A percentile compares a stretch with the other conserved stretches of the same genome.
Conservation (phyloP, 495 filamentous ascomycete genomes). For the Aspergillus carlsbadensis region DNA sequence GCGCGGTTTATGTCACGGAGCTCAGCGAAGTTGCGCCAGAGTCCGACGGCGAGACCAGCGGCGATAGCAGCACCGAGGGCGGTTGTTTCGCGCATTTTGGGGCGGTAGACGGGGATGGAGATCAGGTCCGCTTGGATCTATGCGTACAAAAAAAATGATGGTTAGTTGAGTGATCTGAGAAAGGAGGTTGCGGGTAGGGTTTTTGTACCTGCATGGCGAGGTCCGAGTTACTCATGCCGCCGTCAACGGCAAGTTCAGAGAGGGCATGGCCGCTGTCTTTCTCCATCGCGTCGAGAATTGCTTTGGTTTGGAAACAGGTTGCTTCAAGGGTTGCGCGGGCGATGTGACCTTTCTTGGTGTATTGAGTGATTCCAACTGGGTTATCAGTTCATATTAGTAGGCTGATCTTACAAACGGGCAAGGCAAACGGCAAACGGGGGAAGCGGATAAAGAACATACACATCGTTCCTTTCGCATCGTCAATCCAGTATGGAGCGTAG, state of each 20-base stretch:
- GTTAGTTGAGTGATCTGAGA: neutral
- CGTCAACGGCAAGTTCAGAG: constrained; percentile 80
- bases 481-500: constrained; percentile 97
- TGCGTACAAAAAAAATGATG: neutral
- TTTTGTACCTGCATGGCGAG: constrained; percentile 76
- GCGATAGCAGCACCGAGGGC: constrained; percentile 91
- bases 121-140: constrained; percentile 46
- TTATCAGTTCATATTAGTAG: constrained; percentile 2
- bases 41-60: constrained; percentile 81
- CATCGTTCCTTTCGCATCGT: constrained; percentile 89
- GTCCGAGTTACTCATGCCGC: constrained; percentile 91
- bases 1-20: constrained; percentile 73
- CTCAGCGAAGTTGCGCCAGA: constrained; percentile 81
- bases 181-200: neutral
- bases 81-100: constrained; percentile 86
- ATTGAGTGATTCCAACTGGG: constrained; percentile 83
- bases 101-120: constrained; percentile 45
- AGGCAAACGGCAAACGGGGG: neutral
- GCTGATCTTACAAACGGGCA: neutral
- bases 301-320: constrained; percentile 93
- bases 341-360: constrained; percentile 87
- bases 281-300: constrained; percentile 93
- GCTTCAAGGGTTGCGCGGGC: constrained; percentile 92
- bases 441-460: constrained; percentile 54
- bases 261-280: constrained; percentile 83